Base-by-base conservation (phyloP, 1,139 yeast genomes). In the Saccharomyces hybrid region DNA sequence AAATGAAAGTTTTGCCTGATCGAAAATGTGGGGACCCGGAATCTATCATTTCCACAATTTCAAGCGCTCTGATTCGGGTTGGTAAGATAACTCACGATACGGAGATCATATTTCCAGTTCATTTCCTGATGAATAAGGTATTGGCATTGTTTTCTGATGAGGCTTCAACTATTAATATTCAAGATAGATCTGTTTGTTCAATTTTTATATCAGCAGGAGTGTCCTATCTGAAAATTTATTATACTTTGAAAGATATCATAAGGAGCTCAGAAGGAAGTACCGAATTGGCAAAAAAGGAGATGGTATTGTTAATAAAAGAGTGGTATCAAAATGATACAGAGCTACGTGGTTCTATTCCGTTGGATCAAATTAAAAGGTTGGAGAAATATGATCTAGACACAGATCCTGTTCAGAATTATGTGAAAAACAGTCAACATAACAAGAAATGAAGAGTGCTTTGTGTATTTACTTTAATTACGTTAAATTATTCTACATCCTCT, bases 101-200 rank as follows among this genome's bases (percentile, higher is more conserved):
- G 50, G 97, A 90, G 63, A 78, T 83, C 65, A 88, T 90, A 1
- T 89, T 91, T 75, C 96, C 97, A 9, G 76, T 88, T 14, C 83
- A 82, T 58, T 85, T 83, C 58, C 74, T 90, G 55, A 75, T 88
- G 59, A 85, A 88, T 56, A 75, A 85, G 49, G 68, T 77, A 19
- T 66, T 73, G 41, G 61, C 63, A 28, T 55, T 73, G 46, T 68
- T 72, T 53, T 60, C 65, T 54, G 67, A 65, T 47, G 58, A 60
- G 28, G 63, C 71, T 48, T 70, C 76, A 54, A 71, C 77, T 62
- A 68, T 75, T 61, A 19, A 19, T 19, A 19, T 19, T 19, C 23
- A 3, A 19, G 62, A 68, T 1, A 88, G 88, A 27, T 77, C 80
- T 71, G 76, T 76, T 32, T 81, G 85, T 8, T 90, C 89, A 57